Base-by-base conservation (phyloP, 768 basidiomycete species). In the Hemileccinum impolitum region DNA sequence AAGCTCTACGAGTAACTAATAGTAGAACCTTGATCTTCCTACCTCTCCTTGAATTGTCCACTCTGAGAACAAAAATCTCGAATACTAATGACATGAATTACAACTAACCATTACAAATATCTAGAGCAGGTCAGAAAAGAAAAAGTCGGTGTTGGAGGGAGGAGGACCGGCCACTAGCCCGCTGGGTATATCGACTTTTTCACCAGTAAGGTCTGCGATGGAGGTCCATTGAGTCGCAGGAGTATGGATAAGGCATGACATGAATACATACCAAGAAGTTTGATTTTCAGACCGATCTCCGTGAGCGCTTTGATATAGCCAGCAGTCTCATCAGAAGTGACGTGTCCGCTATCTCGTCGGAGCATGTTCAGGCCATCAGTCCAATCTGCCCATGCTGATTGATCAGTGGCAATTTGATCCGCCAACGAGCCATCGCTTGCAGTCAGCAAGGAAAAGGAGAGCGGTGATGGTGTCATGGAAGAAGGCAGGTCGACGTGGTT, bases 291-390 rank as follows among this genome's bases (percentile, higher is more conserved):
- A 3, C 92, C 93, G 53, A 95, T 90, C 58, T 94, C 92, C 2
- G 93, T 95, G 56, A 95, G 71, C 9, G 86, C 84, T 60, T 89
- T 80, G 11, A 95, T 87, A 60, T 92, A 91, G 19, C 84, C 85
- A 34, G 86, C 87, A 0, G 93, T 94, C 68, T 93, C 89, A 55
- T 84, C 79, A 4, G 91, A 91, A 12, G 85, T 73, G 49, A 92
- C 88, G 62, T 90, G 90, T 8, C 88, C 87, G 15, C 89, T 82
- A 55, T 88, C 89, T 44, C 83, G 73, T 35, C 90, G 75, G 36
- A 94, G 76, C 83, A 94, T 88, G 59, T 90, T 90, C 66, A 95
- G 63, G 4, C 92, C 93, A 65, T 95, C 93, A 3, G 90, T 90
- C 93, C 93, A 95, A 69, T 95, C 93, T 14, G 90, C 87, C 86